Percentiles rank a stretch among this genome's conserved stretches.
Conservation (phyloP, 495 filamentous ascomycete genomes). For the Trichoderma parareesei region DNA sequence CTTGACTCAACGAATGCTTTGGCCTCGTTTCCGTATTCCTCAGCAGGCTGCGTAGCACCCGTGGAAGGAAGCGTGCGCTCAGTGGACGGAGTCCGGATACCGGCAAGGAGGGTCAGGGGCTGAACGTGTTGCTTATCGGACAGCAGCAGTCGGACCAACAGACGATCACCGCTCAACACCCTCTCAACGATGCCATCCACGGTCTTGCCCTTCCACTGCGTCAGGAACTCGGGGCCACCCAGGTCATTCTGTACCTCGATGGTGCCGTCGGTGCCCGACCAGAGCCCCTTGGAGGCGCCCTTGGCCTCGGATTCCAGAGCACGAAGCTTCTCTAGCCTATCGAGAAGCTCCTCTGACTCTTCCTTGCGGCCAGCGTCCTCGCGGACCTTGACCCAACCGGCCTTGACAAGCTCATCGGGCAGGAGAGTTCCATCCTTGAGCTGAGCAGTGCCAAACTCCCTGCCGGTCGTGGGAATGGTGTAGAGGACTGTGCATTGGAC, state of each 20-base stretch:
- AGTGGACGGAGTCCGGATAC: constrained; percentile 77
- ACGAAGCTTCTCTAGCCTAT: constrained; percentile 66
- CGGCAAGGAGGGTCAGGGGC: constrained; percentile 75
- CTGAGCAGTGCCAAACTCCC: constrained; percentile 76
- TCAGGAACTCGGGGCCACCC: constrained; percentile 63
- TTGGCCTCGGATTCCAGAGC: constrained; percentile 74
- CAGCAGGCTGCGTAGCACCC: constrained; percentile 71
- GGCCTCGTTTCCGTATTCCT: constrained; percentile 81
- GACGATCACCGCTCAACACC: constrained; percentile 81
- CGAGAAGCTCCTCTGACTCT: constrained; percentile 63
- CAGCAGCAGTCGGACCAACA: constrained; percentile 74
- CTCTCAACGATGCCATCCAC: constrained; percentile 74
- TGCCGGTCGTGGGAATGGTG: constrained; percentile 71
- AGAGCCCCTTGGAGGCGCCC: constrained; percentile 68
- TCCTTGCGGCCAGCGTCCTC: constrained; percentile 88
- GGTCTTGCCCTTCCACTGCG: constrained; percentile 66
- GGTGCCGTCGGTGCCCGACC: constrained; percentile 48
- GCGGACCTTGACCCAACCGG: constrained; percentile 84
- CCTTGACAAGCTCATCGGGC: constrained; percentile 70
- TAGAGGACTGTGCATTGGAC: constrained; percentile 76
- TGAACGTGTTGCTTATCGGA: constrained; percentile 73
- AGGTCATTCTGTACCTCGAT: constrained; percentile 77
- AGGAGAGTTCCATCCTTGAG: constrained; percentile 66
- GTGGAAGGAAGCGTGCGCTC: constrained; percentile 68
- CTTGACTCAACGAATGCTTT: constrained; percentile 76